Percentiles rank a stretch among this genome's conserved stretches.
phyloP scores from a whole-genome alignment of 164 flowering plant species.

The Macadamia tetraphylla region DNA sequence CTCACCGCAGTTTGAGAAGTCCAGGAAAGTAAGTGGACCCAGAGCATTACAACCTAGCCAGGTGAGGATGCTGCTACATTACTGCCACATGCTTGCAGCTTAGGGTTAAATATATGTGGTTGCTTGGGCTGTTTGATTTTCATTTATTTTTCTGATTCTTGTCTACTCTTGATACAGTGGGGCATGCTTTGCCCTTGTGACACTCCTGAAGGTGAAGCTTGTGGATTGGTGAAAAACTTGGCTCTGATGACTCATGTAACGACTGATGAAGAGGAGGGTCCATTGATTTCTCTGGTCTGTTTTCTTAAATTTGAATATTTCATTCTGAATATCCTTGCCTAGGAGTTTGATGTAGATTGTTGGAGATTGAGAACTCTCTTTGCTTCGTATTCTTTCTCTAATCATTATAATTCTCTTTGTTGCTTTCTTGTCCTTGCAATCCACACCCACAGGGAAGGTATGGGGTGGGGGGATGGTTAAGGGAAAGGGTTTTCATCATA shows the following conservation, averaged over 20 bases:
- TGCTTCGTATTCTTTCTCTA: no score
- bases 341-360: no score
- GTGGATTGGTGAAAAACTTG: constrained; percentile 94
- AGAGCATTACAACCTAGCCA: constrained; percentile 99
- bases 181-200: constrained; percentile 99
- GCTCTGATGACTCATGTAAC: constrained; percentile 98
- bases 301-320: neutral
- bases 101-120: no score
- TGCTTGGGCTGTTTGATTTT: neutral
- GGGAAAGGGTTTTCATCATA: no score
- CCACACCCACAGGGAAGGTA: no score
- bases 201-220: constrained; percentile 99
- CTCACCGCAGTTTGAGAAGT: constrained; percentile 88
- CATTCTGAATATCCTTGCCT: no score
- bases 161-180: constrained; percentile 49
- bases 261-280: constrained; percentile 87
- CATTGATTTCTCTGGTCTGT: constrained; percentile 67
- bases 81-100: neutral
- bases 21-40: constrained; percentile 98
- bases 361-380: no score
- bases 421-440: no score
- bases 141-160: neutral
- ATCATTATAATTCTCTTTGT: no score
- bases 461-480: no score
- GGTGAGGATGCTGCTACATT: constrained; percentile 31